A percentile compares a stretch with the other conserved stretches of the same genome.
phyloP scores from a whole-genome alignment of 192 early-diverging fungal species.

The Backusella morwellensis region DNA sequence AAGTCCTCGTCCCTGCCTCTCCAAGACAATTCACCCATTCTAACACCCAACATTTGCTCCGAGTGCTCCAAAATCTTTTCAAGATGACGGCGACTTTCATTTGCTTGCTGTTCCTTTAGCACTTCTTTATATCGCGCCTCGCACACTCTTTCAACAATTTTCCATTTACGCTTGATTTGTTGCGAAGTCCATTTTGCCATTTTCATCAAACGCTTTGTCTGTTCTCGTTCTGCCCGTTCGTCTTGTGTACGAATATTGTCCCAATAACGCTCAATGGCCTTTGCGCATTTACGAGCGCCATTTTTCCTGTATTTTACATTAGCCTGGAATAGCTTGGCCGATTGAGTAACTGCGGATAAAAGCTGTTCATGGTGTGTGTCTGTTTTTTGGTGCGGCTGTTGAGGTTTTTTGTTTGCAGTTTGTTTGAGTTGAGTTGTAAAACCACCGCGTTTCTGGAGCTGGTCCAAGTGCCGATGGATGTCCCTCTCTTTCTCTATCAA shows the following conservation, averaged over 20 bases:
- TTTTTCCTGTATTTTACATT: constrained; percentile 40
- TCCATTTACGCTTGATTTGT: constrained; percentile 72
- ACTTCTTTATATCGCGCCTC: constrained; percentile 57
- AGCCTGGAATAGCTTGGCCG: constrained; percentile 38
- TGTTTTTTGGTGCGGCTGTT: constrained; percentile 30
- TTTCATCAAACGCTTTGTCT: constrained; percentile 44
- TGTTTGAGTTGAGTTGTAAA: constrained; percentile 34
- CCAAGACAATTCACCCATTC: constrained; percentile 36
- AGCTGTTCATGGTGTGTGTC: constrained; percentile 45
- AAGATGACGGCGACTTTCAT: constrained; percentile 63
- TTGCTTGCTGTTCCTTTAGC: constrained; percentile 55
- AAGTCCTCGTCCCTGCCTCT: not conserved
- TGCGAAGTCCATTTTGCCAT: constrained; percentile 66
- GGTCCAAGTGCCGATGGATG: constrained; percentile 43
- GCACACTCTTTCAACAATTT: constrained; percentile 59
- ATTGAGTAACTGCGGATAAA: constrained; percentile 36
- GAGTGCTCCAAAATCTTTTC: constrained; percentile 74
- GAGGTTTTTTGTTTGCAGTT: constrained; percentile 30
- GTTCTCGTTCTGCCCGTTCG: constrained; percentile 45
- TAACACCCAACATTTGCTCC: constrained; percentile 61
- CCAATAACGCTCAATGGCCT: constrained; percentile 53
- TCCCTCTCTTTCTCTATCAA: constrained; percentile 38
- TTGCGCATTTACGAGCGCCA: constrained; percentile 47
- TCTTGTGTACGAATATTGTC: constrained; percentile 53
- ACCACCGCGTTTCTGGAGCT: constrained; percentile 43